Evolutionary conservation across 257 asterid species (phyloP), one percentile per base, ranked within the genome.

Genomic region (Gentiana macrophylla): DNA sequence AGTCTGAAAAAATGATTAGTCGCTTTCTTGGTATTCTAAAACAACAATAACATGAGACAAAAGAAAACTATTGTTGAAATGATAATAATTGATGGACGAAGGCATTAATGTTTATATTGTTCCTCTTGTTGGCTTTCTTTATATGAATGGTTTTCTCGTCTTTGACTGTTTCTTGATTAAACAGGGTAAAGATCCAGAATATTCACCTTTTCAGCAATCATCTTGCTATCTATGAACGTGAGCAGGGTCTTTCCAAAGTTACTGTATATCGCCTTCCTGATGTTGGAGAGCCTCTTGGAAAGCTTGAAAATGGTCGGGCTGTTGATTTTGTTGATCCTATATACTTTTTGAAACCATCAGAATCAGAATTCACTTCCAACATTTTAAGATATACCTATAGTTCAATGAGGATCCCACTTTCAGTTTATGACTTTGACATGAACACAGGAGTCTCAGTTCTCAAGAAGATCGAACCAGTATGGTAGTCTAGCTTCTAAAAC

Each of bases 401-500:
- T 73, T 91, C 96, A 49, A 46, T 91, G 86, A 87, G 72, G 76
- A 87, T 92, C 12, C 96, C 98, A 24, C 75, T 73, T 62, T 91
- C 98, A 41, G 92, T 91, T 49, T 84, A 87, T 63, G 94, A 87
- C 60, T 91, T 84, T 76, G 98, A 87, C 61, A 84, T 91, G 98
- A 67, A 83, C 66, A 71, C 86, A 4, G 93, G 86, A 63, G 64
- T 79, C 74, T 91, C 94, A 37, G 95, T 81, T 74, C 78, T 79
- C 69, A 91, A 91, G 79, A 87, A 91, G 87, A 81, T 66, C 66
- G 95, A 84, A 61, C 70, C 56, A 74, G 98, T 91, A 61, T 69
- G 94, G 72, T 65, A 46, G 43, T 15, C 4, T 41, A 53, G 57
- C 32, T 47, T 9, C 54, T 46, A 24, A n/a, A 36, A 37, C 66